Conservation (phyloP, 1,284 basidiomycete genomes). For the Tilletia horrida region DNA sequence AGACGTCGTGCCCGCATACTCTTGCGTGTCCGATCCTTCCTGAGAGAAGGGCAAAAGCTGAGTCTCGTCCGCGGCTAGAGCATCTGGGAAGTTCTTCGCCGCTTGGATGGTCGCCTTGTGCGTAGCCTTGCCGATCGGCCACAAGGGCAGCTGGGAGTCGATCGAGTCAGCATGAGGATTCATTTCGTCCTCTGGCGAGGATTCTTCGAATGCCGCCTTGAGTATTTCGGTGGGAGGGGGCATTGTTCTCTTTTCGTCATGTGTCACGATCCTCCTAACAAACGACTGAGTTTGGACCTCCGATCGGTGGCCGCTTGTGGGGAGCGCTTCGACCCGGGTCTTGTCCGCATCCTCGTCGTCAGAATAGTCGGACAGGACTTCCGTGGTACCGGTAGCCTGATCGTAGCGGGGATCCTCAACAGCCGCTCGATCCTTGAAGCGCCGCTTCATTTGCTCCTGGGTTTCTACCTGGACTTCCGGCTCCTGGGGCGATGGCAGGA, state of each 20-base stretch:
- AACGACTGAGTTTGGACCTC: no score
- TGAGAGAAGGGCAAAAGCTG: neutral
- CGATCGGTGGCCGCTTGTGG: no score
- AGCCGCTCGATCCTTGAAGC: neutral
- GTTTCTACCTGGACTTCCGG: no score
- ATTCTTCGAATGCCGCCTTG: no score
- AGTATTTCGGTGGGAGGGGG: no score
- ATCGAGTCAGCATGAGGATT: no score
- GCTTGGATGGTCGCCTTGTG: neutral
- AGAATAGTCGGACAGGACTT: neutral
- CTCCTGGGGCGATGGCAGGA: no score
- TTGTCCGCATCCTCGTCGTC: conserved; percentile 2
- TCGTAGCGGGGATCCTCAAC: neutral
- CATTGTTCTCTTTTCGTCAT: no score
- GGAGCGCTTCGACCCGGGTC: neutral
- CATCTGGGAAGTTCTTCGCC: neutral
- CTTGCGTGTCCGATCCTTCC: neutral
- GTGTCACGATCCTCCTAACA: no score
- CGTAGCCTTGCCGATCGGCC: neutral
- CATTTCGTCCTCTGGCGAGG: no score
- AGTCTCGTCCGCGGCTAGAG: neutral
- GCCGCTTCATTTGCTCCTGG: conserved; percentile 2
- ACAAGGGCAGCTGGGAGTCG: no score
- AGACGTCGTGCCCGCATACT: neutral
- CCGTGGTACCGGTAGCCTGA: neutral